Conservation (phyloP, 768 basidiomycete genomes). For the Cubamyces lactineus region DNA sequence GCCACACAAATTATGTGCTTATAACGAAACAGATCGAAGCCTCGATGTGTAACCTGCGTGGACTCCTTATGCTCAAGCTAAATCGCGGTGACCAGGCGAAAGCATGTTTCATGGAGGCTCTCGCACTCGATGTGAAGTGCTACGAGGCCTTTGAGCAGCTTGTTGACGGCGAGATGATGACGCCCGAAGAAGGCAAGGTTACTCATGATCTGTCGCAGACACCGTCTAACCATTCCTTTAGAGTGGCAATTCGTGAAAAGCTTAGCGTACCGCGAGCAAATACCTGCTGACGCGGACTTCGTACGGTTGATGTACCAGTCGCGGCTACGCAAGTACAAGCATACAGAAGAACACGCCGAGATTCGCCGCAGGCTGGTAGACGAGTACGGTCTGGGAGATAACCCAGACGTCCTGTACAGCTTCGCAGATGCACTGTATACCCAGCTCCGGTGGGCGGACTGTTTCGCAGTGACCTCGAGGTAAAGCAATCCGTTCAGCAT, state of each 20-base stretch:
- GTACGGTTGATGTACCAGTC: constrained; percentile 92
- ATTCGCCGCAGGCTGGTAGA: constrained; percentile 80
- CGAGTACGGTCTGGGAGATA: constrained; percentile 84
- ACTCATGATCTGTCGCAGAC: neutral
- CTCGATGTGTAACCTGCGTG: constrained; percentile 94
- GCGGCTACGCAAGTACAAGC: constrained; percentile 88
- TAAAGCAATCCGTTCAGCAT: constrained; percentile 34
- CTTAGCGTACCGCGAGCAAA: constrained; percentile 81
- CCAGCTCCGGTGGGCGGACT: constrained; percentile 82
- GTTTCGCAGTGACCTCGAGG: constrained; percentile 86
- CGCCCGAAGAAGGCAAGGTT: constrained; percentile 86
- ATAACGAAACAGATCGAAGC: constrained; percentile 88
- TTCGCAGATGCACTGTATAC: constrained; percentile 30
- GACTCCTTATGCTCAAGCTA: constrained; percentile 91
- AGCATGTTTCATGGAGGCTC: constrained; percentile 93
- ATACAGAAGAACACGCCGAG: constrained; percentile 77
- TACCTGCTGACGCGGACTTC: constrained; percentile 87
- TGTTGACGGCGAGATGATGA: constrained; percentile 93
- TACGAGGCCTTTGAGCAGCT: constrained; percentile 94
- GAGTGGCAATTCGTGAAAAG: constrained; percentile 97
- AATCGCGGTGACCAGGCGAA: constrained; percentile 92
- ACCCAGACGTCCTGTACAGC: constrained; percentile 88
- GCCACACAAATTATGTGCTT: no score
- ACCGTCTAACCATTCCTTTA: constrained; percentile 34
- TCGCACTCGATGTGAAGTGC: constrained; percentile 94